phyloP scores from a whole-genome alignment of 1,284 basidiomycete genomes.

The Somion occarium region DNA sequence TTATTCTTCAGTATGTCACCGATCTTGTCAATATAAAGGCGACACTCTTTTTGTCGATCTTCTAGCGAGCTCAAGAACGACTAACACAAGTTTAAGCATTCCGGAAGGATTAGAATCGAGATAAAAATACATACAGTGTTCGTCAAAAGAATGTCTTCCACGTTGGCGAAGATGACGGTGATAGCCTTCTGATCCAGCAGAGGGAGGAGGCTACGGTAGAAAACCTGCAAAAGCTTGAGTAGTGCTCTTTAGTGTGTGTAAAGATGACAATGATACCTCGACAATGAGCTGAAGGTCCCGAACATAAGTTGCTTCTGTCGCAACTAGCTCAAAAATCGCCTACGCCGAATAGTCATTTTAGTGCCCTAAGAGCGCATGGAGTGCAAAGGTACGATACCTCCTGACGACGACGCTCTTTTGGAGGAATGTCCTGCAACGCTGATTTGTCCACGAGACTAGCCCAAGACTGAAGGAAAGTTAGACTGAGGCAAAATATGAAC shows the following conservation, averaged over 20 bases:
- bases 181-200: constrained; percentile 77
- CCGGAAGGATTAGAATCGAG: constrained; percentile 10
- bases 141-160: constrained; percentile 85
- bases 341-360: constrained; percentile 21
- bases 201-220: constrained; percentile 76
- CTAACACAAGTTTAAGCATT: constrained; percentile 29
- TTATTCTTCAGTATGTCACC: constrained; percentile 81
- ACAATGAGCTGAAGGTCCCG: constrained; percentile 88
- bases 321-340: constrained; percentile 90
- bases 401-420: constrained; percentile 79
- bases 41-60: constrained; percentile 83
- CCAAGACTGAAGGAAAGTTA: constrained; percentile 69
- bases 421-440: constrained; percentile 73
- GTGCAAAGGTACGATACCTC: constrained; percentile 51
- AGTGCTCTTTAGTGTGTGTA: not conserved
- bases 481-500: constrained; percentile 3
- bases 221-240: constrained; percentile 42
- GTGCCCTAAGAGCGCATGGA: not conserved
- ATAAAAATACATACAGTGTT: constrained; percentile 60
- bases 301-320: constrained; percentile 85
- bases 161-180: constrained; percentile 86
- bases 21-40: constrained; percentile 86
- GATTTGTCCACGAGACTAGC: constrained; percentile 82
- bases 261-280: constrained; percentile 47
- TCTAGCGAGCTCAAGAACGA: constrained; percentile 84